phyloP scores from a whole-genome alignment of 2,329 filamentous ascomycete species.

The Xylaria sp. region DNA sequence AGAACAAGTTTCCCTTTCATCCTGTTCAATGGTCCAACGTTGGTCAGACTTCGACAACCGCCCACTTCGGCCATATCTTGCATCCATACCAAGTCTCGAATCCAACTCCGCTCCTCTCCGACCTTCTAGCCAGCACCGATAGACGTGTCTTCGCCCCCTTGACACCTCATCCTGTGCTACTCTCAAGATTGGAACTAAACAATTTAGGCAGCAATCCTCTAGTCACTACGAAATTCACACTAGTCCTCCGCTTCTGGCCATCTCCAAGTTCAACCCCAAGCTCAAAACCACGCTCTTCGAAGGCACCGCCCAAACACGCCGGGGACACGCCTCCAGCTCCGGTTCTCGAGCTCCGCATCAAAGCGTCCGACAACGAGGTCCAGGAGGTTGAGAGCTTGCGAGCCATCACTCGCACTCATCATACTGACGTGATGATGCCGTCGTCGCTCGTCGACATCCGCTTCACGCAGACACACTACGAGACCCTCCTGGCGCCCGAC shows the following conservation, averaged over 20 bases:
- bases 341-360: constrained; percentile 53
- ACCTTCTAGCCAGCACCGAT: constrained; percentile 37
- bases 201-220: constrained; percentile 40
- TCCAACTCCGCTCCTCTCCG: constrained; percentile 27
- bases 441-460: constrained; percentile 60
- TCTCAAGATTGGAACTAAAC: constrained; percentile 50
- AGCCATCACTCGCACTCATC: constrained; percentile 52
- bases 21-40: constrained; percentile 42
- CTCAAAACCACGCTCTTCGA: not conserved
- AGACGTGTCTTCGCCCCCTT: constrained; percentile 57
- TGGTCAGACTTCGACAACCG: constrained; percentile 49
- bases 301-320: constrained; percentile 12
- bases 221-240: constrained; percentile 45
- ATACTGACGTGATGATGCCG: constrained; percentile 60
- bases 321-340: constrained; percentile 44
- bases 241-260: constrained; percentile 61
- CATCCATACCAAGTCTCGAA: constrained; percentile 33
- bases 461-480: constrained; percentile 53
- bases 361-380: constrained; percentile 50
- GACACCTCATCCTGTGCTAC: constrained; percentile 59
- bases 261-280: constrained; percentile 38
- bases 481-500: constrained; percentile 44
- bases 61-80: constrained; percentile 64
- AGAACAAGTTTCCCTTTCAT: constrained; percentile 26
- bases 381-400: constrained; percentile 49